Evolutionary conservation across 2,329 filamentous ascomycete species (phyloP), one percentile per base, ranked within the genome.

Genomic region (Westerdykella ornata): DNA sequence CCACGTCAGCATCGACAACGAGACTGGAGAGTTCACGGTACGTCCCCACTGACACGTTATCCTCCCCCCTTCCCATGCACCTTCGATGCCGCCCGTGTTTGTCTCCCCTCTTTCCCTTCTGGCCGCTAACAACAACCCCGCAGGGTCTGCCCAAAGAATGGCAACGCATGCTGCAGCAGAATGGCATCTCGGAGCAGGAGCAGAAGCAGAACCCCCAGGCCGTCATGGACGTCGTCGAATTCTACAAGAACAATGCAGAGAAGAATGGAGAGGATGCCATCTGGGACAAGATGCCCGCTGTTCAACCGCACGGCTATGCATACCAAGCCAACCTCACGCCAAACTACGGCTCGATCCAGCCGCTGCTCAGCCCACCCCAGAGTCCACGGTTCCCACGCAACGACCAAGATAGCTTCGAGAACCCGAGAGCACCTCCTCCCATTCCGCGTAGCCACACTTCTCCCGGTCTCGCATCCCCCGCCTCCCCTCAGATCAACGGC

Each of bases 101-200:
- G 11, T 39, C 37, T 34, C 37, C 38, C 38, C 18, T n/a, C n/a
- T 43, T 31, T 26, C 37, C 42, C 53, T 47, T 14, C 20, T 18
- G 19, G 17, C 26, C 17, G 46, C 60, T 60, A 48, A 65, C 48
- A 16, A 41, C 18, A 22, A 26, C 22, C 22, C 22, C 51, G 11
- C 56, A 92, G 88, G 92, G 92, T 49, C 76, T 98, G 19, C 92
- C 92, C 14, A 94, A 92, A 68, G 92, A 97, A 77, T 98, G 92
- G 92, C 90, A 97, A 70, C 84, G 88, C 47, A 79, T 96, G 63
- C 81, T 98, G 60, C 87, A 90, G 70, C 89, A 95, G 67, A 95
- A 87, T 67, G 92, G 92, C 50, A 96, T 98, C 58, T 86, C 89
- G 19, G 88, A 95, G 70, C 89, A 92, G 69, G 92, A 97, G 65